A percentile compares a stretch with the other conserved stretches of the same genome.
Conservation (phyloP, 169 alveolate species). For the Plasmodium gonderi region DNA sequence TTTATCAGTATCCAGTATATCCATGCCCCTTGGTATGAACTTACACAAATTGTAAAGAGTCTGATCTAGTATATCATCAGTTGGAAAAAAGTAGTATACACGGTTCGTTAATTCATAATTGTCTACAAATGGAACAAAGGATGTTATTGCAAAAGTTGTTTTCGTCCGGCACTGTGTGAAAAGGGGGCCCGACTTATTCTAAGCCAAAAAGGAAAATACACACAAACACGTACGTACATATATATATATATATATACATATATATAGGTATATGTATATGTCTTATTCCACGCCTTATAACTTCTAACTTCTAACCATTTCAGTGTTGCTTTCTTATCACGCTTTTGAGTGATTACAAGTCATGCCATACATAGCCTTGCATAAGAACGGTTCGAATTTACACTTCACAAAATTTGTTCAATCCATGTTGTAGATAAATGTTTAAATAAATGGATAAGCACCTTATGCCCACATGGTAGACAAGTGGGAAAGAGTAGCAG, state of each 20-base stretch:
- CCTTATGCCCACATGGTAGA: background rate
- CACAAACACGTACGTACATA: too few relatives aligned
- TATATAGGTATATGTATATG: background rate
- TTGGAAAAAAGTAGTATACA: constrained; percentile 37
- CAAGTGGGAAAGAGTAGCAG: too few relatives aligned
- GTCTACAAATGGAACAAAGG: constrained; percentile 6
- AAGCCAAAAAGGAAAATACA: background rate
- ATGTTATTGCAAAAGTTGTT: background rate
- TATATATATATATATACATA: background rate
- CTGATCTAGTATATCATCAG: constrained; percentile 47
- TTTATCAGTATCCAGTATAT: constrained; percentile 18
- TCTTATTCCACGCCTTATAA: background rate
- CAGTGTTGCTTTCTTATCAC: too few relatives aligned
- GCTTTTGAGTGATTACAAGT: background rate
- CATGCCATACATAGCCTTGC: too few relatives aligned
- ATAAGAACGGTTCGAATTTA: too few relatives aligned
- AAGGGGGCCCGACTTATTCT: background rate
- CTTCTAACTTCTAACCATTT: background rate
- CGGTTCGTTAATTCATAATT: constrained; percentile 29
- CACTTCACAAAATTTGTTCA: background rate
- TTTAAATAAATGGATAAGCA: background rate
- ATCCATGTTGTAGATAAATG: background rate
- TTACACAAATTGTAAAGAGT: constrained; percentile 51
- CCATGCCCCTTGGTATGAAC: constrained; percentile 37
- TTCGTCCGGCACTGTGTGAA: too few relatives aligned